Percentiles rank a stretch among this genome's conserved stretches.
Evolutionary conservation across 192 early-diverging fungal species (phyloP).

Genomic region (Dispira simplex): DNA sequence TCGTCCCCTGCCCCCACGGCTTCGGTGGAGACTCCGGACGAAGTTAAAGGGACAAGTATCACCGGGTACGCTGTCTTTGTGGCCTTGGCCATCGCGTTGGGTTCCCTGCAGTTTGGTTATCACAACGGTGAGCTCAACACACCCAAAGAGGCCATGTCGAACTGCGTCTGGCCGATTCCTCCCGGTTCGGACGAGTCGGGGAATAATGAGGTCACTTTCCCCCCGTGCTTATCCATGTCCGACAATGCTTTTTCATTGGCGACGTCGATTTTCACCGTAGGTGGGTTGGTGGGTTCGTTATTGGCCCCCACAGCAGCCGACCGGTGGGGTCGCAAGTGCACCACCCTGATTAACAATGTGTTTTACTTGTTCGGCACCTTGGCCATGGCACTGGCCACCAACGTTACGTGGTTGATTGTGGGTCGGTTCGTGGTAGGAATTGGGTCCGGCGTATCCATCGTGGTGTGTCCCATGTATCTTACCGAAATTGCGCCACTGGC

Average conservation of each 20-base stretch:
- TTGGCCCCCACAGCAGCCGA: conserved; percentile 46
- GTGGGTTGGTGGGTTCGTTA: conserved; percentile 62
- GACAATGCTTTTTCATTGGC: conserved; percentile 36
- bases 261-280: conserved; percentile 43
- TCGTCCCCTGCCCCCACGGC: too few relatives aligned
- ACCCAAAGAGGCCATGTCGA: not conserved
- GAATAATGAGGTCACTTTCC: conserved; percentile 16
- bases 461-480: conserved; percentile 69
- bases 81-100: not conserved
- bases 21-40: too few relatives aligned
- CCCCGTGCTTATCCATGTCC: conserved; percentile 54
- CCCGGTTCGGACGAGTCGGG: not conserved
- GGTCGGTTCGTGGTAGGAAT: conserved; percentile 67
- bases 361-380: conserved; percentile 45
- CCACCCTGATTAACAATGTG: conserved; percentile 49
- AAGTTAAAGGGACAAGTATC: too few relatives aligned
- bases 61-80: conserved; percentile 2
- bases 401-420: conserved; percentile 26
- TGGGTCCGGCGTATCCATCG: conserved; percentile 55
- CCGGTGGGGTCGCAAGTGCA: conserved; percentile 46
- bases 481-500: conserved; percentile 54
- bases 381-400: conserved; percentile 38
- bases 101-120: conserved; percentile 1
- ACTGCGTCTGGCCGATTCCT: not conserved
- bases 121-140: conserved; percentile 8